Evolutionary conservation across 768 basidiomycete genomes (phyloP), one percentile per base, ranked within the genome.

Genomic region (Auricularia auricula-judae): DNA sequence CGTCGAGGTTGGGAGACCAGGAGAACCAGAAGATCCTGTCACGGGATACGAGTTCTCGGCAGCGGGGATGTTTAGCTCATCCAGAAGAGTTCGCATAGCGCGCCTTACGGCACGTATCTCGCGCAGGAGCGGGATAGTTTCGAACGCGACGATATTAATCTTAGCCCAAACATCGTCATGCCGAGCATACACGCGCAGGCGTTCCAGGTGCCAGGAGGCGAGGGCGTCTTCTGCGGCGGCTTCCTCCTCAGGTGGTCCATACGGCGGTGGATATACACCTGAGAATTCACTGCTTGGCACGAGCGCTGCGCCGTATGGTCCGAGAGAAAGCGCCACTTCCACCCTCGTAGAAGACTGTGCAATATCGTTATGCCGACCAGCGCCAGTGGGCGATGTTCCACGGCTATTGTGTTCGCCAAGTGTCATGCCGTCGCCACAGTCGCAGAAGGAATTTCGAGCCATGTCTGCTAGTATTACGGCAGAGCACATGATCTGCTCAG

Each of bases 211-310:
- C 68, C 88, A 92, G 39, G 74, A 71, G 12, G 80, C 71, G 64
- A 93, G 76, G 1, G 84, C 82, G 11, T 80, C 71, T 34, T 84
- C 77, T 0, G 85, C 81, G 14, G 67, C 58, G 14, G 70, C 72
- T 4, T 70, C 69, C 8, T 79, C 78, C 36, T 72, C 74, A 21
- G 42, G 74, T 74, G 7, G 76, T 2, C 88, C 89, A 69, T 81
- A 90, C 0, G 89, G 88, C 0, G 86, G 85, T 1, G 90, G 90
- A 70, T 91, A 92, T 67, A 82, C 76, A 5, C 88, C 91, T 65
- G 81, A 79, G 69, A 86, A 91, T 71, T 93, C 91, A 63, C 87
- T 80, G 21, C 74, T 73, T 0, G 85, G 84, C 5, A 72, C 71
- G 16, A 89, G 76, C 3, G 81, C 85, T 1, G 87, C 86, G 43